Evolutionary conservation across 495 filamentous ascomycete genomes (phyloP), one percentile per base, ranked within the genome.

Genomic region (Friedmanniomyces simplex): DNA sequence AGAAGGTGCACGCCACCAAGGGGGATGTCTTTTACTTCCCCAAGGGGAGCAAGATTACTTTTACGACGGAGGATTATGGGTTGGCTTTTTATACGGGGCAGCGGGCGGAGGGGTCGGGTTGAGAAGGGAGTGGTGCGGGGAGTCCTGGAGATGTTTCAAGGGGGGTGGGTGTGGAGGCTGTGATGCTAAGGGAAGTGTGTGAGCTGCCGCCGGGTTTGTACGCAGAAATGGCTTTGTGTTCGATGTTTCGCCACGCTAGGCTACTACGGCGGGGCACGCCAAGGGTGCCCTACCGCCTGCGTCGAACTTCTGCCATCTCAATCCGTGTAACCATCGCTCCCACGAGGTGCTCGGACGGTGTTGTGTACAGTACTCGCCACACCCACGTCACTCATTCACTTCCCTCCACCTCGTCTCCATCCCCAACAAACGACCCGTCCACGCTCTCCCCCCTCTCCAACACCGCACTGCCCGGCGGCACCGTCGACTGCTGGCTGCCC

Each of bases 21-120:
- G 87, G 87, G 1, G 86, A 90, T 73, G 84, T 89, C 52, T 87
- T 90, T 63, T 84, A 84, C 63, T 86, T 89, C 66, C 83, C 84
- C 59, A 87, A 86, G 73, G 86, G 86, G n/a, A 72, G 77, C 7
- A 86, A 78, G 63, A 86, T 89, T 66, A 88, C 85, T 0, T 90
- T 90, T 58, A 82, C 76, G 22, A 89, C 84, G 22, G 76, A 80
- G 43, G 78, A 76, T 52, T 87, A 83, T 68, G 85, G 85, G 14
- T 72, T 88, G 62, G 86, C 79, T 4, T 91, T 89, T 65, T 91
- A 76, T 66, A 65, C 61, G n/a, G 68, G 68, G 4, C 60, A 64
- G 61, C 63, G 67, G 61, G 64, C 63, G 55, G 62, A 67, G 63
- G 68, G 66, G 14, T 62, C 56, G 20, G 66, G 65, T n/a, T 70